Evolutionary conservation across 768 basidiomycete species (phyloP), one percentile per base, ranked within the genome.

Genomic region (Pisolithus tinctorius): DNA sequence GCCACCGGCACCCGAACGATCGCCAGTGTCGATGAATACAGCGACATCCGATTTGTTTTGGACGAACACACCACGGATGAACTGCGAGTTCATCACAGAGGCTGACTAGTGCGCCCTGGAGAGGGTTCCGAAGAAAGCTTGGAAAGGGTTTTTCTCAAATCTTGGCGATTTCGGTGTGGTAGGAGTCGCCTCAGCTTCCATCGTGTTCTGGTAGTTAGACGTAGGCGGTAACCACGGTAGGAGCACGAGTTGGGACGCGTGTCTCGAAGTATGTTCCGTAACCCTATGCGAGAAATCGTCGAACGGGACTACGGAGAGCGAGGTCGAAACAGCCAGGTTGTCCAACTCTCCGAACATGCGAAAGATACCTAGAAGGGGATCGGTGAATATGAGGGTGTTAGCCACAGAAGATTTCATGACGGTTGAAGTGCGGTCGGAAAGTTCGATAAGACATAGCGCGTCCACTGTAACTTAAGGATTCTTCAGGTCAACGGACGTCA

Each of bases 391-490:
- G 36, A 93, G 70, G 1, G 81, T 75, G 42, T 91, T 85, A 0
- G 81, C 77, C 1, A 67, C 76, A 46, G 89, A 80, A 58, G 77
- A 78, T 52, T 75, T 78, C 77, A 86, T 82, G 59, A 85, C 77
- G 1, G 79, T 79, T 8, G 77, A 80, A 1, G 80, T 79, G 29
- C 84, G 78, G 50, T 84, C 83, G 0, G 83, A 81, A 23, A 86
- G 73, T 65, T 96, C 93, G 55, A 97, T 86, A 14, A 98, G 77
- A 6, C 93, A 84, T 7, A 97, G 74, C 0, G 92, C 93, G 45
- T 88, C 82, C 5, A 86, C 63, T n/a, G 65, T 66, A 23, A 86
- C 64, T 17, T 60, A 57, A 6, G 62, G 60, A 13, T 51, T 37
- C 27, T 55, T 63, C 2, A 47, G 9, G 16, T 62, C 53, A 6